Conservation (phyloP, 2,329 filamentous ascomycete species). For the Tetracladium maxilliforme region DNA sequence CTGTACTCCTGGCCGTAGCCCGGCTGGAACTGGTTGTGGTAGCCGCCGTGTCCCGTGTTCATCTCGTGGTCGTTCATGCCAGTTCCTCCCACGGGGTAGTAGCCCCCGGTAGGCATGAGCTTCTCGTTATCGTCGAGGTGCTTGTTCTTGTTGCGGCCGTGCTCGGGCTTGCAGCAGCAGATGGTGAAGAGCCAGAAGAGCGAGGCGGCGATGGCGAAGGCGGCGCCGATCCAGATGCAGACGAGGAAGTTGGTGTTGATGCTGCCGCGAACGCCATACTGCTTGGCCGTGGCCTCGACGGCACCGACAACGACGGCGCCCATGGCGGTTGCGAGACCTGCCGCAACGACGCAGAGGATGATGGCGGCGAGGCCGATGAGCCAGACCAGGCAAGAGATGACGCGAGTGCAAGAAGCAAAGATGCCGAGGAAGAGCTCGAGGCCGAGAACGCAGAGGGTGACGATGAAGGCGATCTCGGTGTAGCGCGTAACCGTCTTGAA, state of each 20-base stretch:
- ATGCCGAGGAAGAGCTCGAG: constrained; percentile 65
- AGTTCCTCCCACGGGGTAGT: constrained; percentile 26
- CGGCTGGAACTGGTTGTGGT: too few species aligned
- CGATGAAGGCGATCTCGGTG: constrained; percentile 70
- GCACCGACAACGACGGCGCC: constrained; percentile 55
- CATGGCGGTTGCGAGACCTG: constrained; percentile 60
- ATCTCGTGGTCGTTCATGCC: too few species aligned
- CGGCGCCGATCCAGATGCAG: constrained; percentile 65
- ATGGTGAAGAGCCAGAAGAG: constrained; percentile 86
- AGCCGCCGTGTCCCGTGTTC: too few species aligned
- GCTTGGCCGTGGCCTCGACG: constrained; percentile 49
- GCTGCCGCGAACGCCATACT: constrained; percentile 53
- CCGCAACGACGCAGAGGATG: constrained; percentile 50
- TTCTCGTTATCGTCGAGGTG: constrained; percentile 28
- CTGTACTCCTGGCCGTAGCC: too few species aligned
- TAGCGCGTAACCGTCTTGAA: constrained; percentile 66
- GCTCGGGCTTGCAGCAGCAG: constrained; percentile 69
- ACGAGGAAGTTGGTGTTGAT: constrained; percentile 59
- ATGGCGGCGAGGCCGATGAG: constrained; percentile 49
- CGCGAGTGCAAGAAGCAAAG: constrained; percentile 70
- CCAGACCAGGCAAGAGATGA: constrained; percentile 70
- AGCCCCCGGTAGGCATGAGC: constrained; percentile 24
- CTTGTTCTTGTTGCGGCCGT: constrained; percentile 13
- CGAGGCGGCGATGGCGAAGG: constrained; percentile 58
- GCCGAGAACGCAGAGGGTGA: constrained; percentile 55